Percentiles rank a stretch among this genome's conserved stretches.
These are phyloP conservation scores for Yamadazyma taylorii DNA, from an alignment of 1,139 yeast genomes.

Conservation along the genomic window DNA sequence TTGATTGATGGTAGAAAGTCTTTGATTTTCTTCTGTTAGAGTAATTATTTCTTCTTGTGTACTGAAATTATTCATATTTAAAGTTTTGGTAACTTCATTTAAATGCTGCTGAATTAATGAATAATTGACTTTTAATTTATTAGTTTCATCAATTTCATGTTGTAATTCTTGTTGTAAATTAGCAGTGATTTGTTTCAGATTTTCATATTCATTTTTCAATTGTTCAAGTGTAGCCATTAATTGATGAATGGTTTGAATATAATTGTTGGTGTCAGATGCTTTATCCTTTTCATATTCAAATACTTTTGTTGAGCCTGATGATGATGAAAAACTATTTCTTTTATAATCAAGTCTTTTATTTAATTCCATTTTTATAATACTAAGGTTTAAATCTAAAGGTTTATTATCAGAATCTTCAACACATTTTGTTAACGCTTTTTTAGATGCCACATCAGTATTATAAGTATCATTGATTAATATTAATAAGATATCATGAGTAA, in stretches of 20 bases:
- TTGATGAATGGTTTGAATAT: slow-evolving; percentile 20
- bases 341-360: slow-evolving; percentile 14
- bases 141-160: slow-evolving; percentile 25
- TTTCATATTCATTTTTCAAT: slow-evolving; percentile 23
- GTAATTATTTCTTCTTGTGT: slow-evolving; percentile 14
- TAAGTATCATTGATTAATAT: slow-evolving; percentile 22
- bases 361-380: slow-evolving; percentile 26
- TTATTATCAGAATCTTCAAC: slow-evolving; percentile 14
- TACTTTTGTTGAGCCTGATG: slow-evolving; percentile 19
- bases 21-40: slow-evolving; percentile 23
- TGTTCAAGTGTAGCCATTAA: slow-evolving; percentile 21
- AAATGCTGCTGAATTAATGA: slow-evolving; percentile 12
- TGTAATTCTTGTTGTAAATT: slow-evolving; percentile 24
- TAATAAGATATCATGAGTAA: slow-evolving; percentile 26
- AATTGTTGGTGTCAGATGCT: slow-evolving; percentile 16
- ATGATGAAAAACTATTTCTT: slow-evolving; percentile 12
- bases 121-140: slow-evolving; percentile 20
- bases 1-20: slow-evolving; percentile 11
- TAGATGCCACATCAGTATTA: slow-evolving; percentile 19
- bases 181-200: slow-evolving; percentile 23
- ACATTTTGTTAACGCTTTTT: slow-evolving; percentile 20
- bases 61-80: slow-evolving; percentile 5
- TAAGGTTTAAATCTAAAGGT: slow-evolving; percentile 27
- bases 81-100: slow-evolving; percentile 10
- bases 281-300: slow-evolving; percentile 13